These are phyloP conservation scores for Amorphotheca resinae DNA, from an alignment of 495 filamentous ascomycete species.

Conservation along the genomic window DNA sequence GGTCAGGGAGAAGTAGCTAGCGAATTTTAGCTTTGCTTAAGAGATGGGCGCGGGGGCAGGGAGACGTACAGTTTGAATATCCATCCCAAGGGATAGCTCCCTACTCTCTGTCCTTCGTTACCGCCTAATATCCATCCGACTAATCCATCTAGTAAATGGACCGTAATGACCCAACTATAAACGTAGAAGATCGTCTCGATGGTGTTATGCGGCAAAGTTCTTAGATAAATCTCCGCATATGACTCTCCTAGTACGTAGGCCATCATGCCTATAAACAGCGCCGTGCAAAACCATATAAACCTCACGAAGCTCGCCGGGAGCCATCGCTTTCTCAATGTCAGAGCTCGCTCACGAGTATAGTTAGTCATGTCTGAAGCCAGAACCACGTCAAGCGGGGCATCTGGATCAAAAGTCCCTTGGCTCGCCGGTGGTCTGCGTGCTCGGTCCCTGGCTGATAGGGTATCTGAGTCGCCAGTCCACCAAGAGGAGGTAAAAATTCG, in stretches of 20 bases:
- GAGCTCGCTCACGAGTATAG: slow-evolving; percentile 1
- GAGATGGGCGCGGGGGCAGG: not conserved
- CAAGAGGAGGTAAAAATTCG: slow-evolving; percentile 48
- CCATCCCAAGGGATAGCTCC: slow-evolving; percentile 50
- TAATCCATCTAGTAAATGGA: slow-evolving; percentile 44
- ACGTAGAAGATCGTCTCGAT: slow-evolving; percentile 52
- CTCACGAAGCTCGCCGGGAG: slow-evolving; percentile 48
- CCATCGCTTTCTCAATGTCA: slow-evolving; percentile 28
- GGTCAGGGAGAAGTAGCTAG: slow-evolving; percentile 48
- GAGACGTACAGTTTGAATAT: slow-evolving; percentile 46
- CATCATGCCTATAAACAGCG: slow-evolving; percentile 43
- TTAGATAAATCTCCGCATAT: slow-evolving; percentile 53
- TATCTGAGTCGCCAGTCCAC: slow-evolving; percentile 35
- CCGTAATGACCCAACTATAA: slow-evolving; percentile 51
- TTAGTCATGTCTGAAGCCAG: slow-evolving; percentile 10
- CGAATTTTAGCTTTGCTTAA: not conserved
- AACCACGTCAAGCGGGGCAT: slow-evolving; percentile 16
- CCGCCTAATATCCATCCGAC: slow-evolving; percentile 51
- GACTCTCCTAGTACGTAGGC: slow-evolving; percentile 51
- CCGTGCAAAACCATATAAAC: slow-evolving; percentile 54
- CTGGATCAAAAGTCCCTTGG: slow-evolving; percentile 16
- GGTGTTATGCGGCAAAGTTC: slow-evolving; percentile 49
- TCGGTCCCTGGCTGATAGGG: slow-evolving; percentile 10
- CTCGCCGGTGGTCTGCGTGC: slow-evolving; percentile 20
- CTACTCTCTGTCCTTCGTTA: slow-evolving; percentile 44